Percentiles rank a stretch among this genome's conserved stretches.
phyloP scores from a whole-genome alignment of 129 eudicot genomes.

The Smallanthus sonchifolius region DNA sequence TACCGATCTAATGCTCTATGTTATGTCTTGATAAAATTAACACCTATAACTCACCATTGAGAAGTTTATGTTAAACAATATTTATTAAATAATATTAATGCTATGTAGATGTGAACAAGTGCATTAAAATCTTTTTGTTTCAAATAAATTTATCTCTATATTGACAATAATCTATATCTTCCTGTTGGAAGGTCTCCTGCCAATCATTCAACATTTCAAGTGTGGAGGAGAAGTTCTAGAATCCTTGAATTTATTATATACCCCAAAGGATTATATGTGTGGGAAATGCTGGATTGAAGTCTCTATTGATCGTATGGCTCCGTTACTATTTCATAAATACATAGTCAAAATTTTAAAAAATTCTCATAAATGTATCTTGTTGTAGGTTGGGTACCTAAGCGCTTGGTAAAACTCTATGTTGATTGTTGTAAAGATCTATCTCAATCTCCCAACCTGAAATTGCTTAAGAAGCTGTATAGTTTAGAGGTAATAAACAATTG shows the following conservation, averaged over 20 bases:
- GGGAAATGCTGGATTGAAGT: slow-evolving; percentile 67
- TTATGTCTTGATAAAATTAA: neutral
- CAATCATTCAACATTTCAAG: slow-evolving; percentile 58
- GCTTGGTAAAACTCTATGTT: slow-evolving; percentile 66
- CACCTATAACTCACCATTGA: neutral
- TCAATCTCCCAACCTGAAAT: slow-evolving; percentile 65
- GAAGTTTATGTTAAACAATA: neutral
- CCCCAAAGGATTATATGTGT: slow-evolving; percentile 31
- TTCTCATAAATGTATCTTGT: slow-evolving; percentile 8
- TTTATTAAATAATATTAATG: neutral
- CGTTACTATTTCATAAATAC: neutral
- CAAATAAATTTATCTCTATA: neutral
- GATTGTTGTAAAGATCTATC: slow-evolving; percentile 72
- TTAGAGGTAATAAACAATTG: slow-evolving; percentile 51
- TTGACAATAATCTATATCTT: neutral
- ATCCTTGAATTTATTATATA: slow-evolving; percentile 43
- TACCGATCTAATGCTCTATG: neutral
- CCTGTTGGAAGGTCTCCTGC: slow-evolving; percentile 57
- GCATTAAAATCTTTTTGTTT: neutral
- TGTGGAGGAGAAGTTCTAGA: slow-evolving; percentile 46
- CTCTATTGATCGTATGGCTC: slow-evolving; percentile 52
- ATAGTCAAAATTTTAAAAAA: neutral
- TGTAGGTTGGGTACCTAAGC: slow-evolving; percentile 77
- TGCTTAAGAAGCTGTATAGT: slow-evolving; percentile 71
- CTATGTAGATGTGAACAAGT: neutral